Percentiles rank a stretch among this genome's conserved stretches.
phyloP scores from a whole-genome alignment of 306 rosid species.

The Adenanthera pavonina region DNA sequence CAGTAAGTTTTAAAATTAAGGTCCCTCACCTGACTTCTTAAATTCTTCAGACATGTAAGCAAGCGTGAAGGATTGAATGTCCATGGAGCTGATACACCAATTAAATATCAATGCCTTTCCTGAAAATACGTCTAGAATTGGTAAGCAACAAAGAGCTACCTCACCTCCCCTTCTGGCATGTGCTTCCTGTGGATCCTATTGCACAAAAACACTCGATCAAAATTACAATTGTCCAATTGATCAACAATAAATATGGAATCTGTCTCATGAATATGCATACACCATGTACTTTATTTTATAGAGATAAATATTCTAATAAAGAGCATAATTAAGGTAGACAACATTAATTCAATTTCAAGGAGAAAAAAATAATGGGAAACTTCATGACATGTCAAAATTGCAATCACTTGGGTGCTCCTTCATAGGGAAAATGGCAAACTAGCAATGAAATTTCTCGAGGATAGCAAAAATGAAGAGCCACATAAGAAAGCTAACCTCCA shows the following conservation, averaged over 20 bases:
- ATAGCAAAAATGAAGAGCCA: constrained; percentile 29
- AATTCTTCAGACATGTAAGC: constrained; percentile 68
- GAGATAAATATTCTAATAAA: neutral
- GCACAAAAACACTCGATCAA: constrained; percentile 41
- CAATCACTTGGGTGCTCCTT: constrained; percentile 25
- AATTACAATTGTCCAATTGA: constrained; percentile 35
- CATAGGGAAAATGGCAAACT: constrained; percentile 35
- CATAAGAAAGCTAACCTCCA: constrained; percentile 70
- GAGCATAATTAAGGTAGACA: constrained; percentile 2
- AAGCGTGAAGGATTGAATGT: constrained; percentile 83
- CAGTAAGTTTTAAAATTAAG: constrained; percentile 33
- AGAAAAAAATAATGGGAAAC: constrained; percentile 26
- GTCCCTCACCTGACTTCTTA: constrained; percentile 67
- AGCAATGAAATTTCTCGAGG: constrained; percentile 31
- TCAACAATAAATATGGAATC: constrained; percentile 19
- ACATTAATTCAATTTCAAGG: constrained; percentile 10
- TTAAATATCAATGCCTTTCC: constrained; percentile 46
- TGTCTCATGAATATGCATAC: constrained; percentile 11
- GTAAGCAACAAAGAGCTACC: constrained; percentile 43
- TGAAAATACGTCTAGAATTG: constrained; percentile 40
- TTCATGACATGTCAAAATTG: neutral
- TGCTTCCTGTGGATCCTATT: constrained; percentile 89
- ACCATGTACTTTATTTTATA: neutral
- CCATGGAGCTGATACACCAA: constrained; percentile 91
- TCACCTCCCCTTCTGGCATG: constrained; percentile 99